These are phyloP conservation scores for Raphanus hybrid DNA, from an alignment of 441 rosid species.

Conservation along the genomic window DNA sequence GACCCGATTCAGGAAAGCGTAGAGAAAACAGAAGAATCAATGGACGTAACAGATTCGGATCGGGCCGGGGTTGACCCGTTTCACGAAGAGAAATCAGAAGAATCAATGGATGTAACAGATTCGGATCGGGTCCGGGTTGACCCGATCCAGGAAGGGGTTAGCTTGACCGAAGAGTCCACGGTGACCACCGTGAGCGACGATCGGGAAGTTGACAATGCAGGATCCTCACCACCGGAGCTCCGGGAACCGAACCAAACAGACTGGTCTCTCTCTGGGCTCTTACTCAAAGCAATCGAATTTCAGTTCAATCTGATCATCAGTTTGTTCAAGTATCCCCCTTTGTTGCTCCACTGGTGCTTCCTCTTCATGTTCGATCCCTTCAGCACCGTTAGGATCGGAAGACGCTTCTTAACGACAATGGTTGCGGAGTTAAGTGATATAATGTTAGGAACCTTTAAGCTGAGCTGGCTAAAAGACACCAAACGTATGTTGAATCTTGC, in stretches of 20 bases:
- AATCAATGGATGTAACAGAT: constrained; percentile 3
- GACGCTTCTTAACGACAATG: constrained; percentile 31
- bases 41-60: constrained; percentile 26
- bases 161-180: constrained; percentile 36
- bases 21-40: constrained; percentile 16
- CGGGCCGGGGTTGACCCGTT: constrained; percentile 30
- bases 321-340: constrained; percentile 57
- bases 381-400: constrained; percentile 47
- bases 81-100: constrained; percentile 25
- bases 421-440: too few relatives aligned
- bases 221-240: constrained; percentile 23
- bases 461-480: constrained; percentile 54
- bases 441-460: neutral
- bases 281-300: constrained; percentile 63
- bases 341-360: constrained; percentile 44
- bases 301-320: constrained; percentile 61
- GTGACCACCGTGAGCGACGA: constrained; percentile 36
- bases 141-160: constrained; percentile 11
- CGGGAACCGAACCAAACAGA: constrained; percentile 42
- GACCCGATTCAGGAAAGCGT: constrained; percentile 16
- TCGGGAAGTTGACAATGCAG: constrained; percentile 16
- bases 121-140: constrained; percentile 38
- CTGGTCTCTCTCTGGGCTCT: constrained; percentile 45
- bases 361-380: constrained; percentile 66
- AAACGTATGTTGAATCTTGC: constrained; percentile 49